Conservation (phyloP, 345 rosid genomes). For the Eucalyptus virginea region DNA sequence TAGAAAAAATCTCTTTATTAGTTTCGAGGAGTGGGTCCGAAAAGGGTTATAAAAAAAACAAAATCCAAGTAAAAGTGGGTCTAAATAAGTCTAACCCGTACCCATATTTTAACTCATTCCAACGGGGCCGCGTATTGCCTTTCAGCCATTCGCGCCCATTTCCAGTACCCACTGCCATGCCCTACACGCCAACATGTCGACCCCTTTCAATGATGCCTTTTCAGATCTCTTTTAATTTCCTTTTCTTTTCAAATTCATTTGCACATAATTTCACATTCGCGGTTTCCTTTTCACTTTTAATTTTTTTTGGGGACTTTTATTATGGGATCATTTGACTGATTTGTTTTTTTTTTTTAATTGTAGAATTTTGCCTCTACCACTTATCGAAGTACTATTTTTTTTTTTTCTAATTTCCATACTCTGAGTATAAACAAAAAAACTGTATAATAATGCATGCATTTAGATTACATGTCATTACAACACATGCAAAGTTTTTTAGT, state of each 20-base stretch:
- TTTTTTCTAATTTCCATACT: neutral
- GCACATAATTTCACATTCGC: neutral
- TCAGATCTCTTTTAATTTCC: neutral
- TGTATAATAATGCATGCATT: neutral
- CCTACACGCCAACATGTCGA: neutral
- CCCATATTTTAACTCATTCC: neutral
- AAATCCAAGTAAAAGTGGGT: neutral
- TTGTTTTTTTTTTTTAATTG: neutral
- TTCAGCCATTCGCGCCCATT: neutral
- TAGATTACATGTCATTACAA: neutral
- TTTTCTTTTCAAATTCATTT: neutral
- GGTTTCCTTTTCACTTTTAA: neutral
- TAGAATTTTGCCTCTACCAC: neutral
- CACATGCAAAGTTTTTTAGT: neutral
- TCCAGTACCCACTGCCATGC: neutral
- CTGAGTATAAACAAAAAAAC: neutral
- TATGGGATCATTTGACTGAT: neutral
- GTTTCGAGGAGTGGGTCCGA: rapidly evolving
- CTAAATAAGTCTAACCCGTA: neutral
- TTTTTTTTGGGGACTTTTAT: neutral
- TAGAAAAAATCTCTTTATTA: too few species aligned
- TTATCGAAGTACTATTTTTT: neutral
- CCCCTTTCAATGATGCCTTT: neutral
- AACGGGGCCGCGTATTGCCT: too few species aligned
- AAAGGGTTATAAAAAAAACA: neutral